Evolutionary conservation across 2,329 filamentous ascomycete genomes (phyloP).

Genomic region (Scytalidium sp.): DNA sequence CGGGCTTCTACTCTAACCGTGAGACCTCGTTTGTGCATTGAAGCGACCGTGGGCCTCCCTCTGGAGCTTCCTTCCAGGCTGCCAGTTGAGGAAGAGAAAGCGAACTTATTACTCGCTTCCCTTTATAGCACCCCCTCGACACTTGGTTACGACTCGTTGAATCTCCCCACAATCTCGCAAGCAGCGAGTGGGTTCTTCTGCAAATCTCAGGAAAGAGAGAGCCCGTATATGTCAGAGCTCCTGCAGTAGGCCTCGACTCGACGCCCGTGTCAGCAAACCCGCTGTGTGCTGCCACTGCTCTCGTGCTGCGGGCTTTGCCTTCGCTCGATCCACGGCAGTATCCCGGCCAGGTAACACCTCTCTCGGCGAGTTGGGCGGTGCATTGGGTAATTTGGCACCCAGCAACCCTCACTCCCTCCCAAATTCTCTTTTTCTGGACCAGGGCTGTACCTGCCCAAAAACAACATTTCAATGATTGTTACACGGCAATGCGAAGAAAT

Average conservation of each 20-base stretch:
- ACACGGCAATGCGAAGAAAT: conserved; percentile 33
- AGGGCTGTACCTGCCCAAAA: background rate
- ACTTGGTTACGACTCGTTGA: too few relatives aligned
- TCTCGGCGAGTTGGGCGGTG: conserved; percentile 2
- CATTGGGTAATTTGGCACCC: conserved; percentile 1
- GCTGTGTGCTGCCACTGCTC: conserved; percentile 21
- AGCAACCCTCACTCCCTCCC: conserved; percentile 9
- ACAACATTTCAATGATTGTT: conserved; percentile 31
- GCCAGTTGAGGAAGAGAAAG: too few relatives aligned
- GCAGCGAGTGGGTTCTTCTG: conserved; percentile 9
- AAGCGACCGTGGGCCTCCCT: too few relatives aligned
- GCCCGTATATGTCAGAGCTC: conserved; percentile 3
- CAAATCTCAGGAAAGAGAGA: conserved; percentile 10
- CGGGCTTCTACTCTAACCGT: too few relatives aligned
- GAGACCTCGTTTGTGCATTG: too few relatives aligned
- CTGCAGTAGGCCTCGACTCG: background rate
- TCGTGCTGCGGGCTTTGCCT: conserved; percentile 21
- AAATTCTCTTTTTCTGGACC: conserved; percentile 13
- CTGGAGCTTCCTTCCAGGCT: too few relatives aligned
- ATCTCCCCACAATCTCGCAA: too few relatives aligned
- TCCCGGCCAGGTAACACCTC: conserved; percentile 4
- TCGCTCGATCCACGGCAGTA: conserved; percentile 27
- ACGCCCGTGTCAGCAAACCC: conserved; percentile 9
- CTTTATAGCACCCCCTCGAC: too few relatives aligned
- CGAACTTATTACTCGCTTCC: too few relatives aligned